These are phyloP conservation scores for Cyclotella baltica DNA, from an alignment of 108 stramenopile genomes.

Conservation along the genomic window DNA sequence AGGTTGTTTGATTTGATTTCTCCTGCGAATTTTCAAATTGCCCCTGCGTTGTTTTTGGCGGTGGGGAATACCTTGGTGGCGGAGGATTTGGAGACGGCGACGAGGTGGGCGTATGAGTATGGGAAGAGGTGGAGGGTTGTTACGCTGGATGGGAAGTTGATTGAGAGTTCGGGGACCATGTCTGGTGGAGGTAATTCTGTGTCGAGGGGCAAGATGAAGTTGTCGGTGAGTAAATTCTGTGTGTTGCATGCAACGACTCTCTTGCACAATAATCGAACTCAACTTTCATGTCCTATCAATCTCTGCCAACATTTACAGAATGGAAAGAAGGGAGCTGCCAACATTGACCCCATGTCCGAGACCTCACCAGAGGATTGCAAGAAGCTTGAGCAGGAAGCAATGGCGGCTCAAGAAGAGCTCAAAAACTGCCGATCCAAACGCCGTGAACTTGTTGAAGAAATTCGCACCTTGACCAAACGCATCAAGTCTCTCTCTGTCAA, in stretches of 20 bases:
- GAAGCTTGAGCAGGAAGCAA: conserved; percentile 65
- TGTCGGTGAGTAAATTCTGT: conserved; percentile 63
- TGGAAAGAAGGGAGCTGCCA: conserved; percentile 47
- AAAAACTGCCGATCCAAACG: conserved; percentile 67
- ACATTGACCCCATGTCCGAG: conserved; percentile 35
- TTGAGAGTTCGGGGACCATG: conserved; percentile 99
- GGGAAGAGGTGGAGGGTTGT: conserved; percentile 95
- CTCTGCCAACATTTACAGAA: conserved; percentile 49
- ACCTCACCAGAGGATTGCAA: conserved; percentile 53
- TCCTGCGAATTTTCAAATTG: conserved; percentile 70
- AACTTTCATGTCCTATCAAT: conserved; percentile 16
- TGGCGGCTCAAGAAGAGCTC: conserved; percentile 54
- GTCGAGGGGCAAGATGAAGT: conserved; percentile 85
- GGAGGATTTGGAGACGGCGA: conserved; percentile 92
- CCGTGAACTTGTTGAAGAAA: conserved; percentile 69
- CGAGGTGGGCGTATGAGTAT: conserved; percentile 92
- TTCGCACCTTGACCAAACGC: conserved; percentile 64
- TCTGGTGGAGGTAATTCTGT: conserved; percentile 94
- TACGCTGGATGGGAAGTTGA: conserved; percentile 93
- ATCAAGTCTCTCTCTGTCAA: conserved; percentile 74
- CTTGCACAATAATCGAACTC: conserved; percentile 11
- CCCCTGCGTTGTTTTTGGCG: conserved; percentile 92
- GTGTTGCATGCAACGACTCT: neutral
- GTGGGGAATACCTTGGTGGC: conserved; percentile 98
- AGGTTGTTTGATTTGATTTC: conserved; percentile 94